A percentile compares a stretch with the other conserved stretches of the same genome.
Conservation (phyloP, 1,284 basidiomycete species). For the Salmacisia buchloeana region DNA sequence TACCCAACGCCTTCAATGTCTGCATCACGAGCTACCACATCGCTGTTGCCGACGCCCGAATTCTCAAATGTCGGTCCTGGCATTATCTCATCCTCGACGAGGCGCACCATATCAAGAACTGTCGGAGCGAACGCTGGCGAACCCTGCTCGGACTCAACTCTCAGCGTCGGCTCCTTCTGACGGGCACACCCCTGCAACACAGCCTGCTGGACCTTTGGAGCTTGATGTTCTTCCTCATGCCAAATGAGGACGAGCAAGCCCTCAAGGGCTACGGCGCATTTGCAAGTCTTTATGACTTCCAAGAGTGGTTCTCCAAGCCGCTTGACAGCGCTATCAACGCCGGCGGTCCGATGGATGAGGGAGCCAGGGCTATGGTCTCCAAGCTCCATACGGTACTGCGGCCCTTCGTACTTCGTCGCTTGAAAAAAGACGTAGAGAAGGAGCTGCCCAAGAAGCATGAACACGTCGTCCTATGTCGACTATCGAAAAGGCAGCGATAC, state of each 20-base stretch:
- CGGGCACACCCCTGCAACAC: constrained; percentile 91
- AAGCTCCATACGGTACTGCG: constrained; percentile 88
- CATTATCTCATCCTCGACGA: constrained; percentile 95
- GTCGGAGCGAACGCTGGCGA: constrained; percentile 91
- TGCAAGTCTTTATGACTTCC: constrained; percentile 87
- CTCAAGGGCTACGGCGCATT: constrained; percentile 66
- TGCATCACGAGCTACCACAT: constrained; percentile 94
- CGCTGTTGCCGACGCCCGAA: constrained; percentile 79
- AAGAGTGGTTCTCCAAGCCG: constrained; percentile 83
- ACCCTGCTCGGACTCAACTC: constrained; percentile 89
- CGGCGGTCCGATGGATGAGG: constrained; percentile 72
- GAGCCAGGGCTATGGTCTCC: constrained; percentile 76
- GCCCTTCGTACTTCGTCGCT: constrained; percentile 85
- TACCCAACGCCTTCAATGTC: constrained; percentile 86
- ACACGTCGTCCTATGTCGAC: constrained; percentile 80
- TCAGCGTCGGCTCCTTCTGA: constrained; percentile 77
- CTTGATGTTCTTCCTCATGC: constrained; percentile 90
- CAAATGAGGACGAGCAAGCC: constrained; percentile 55
- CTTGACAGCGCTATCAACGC: constrained; percentile 89
- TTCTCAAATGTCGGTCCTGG: constrained; percentile 92
- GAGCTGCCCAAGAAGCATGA: constrained; percentile 92
- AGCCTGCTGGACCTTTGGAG: constrained; percentile 95
- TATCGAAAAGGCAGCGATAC: constrained; percentile 91
- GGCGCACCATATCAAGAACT: constrained; percentile 99
- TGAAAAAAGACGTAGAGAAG: constrained; percentile 93